phyloP scores from a whole-genome alignment of 2,329 filamentous ascomycete genomes.

The Paecilomyces sp. region DNA sequence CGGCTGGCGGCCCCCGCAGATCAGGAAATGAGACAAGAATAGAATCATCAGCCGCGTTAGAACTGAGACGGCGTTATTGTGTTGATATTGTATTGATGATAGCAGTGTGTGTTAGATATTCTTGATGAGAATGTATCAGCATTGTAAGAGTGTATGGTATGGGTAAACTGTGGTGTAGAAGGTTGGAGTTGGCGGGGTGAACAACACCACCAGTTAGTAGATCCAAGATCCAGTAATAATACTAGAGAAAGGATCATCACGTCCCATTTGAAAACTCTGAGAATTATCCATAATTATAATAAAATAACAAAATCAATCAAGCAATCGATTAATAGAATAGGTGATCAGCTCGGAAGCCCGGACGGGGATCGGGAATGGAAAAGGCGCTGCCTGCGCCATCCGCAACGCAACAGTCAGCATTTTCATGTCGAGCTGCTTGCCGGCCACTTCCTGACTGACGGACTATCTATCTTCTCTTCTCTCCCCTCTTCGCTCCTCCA shows the following conservation, averaged over 20 bases:
- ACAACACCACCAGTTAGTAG: neutral
- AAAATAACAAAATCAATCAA: neutral
- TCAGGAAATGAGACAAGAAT: neutral
- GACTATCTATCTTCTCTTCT: neutral
- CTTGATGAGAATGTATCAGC: neutral
- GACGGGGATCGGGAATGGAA: neutral
- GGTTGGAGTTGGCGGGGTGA: no score
- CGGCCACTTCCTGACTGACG: neutral
- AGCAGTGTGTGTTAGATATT: no score
- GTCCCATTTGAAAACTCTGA: neutral
- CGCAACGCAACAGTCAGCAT: neutral
- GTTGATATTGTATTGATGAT: neutral
- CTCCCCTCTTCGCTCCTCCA: neutral
- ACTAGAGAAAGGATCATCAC: neutral
- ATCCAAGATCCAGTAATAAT: neutral
- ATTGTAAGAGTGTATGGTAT: neutral
- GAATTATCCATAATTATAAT: neutral
- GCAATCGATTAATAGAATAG: neutral
- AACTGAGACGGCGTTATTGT: neutral
- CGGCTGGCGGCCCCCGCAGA: neutral
- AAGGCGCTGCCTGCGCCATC: neutral
- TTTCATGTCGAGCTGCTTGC: neutral
- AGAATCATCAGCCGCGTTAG: neutral
- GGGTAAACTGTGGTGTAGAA: no score
- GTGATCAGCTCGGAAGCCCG: neutral